Evolutionary conservation across 208 protist species (phyloP).

Genomic region (Crithidia mellificae): DNA sequence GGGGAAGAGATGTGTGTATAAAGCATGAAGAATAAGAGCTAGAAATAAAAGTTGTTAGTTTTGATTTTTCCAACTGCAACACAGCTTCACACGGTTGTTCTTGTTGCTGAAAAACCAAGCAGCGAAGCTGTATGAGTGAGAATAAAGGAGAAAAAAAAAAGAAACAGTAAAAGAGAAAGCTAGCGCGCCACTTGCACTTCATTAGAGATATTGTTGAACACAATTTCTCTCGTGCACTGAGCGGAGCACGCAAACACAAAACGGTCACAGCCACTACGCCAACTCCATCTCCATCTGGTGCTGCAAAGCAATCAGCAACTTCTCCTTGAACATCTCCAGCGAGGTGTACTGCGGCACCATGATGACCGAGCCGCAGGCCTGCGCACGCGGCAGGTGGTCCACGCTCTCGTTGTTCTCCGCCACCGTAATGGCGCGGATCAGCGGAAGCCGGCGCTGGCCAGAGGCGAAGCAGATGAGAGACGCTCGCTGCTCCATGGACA

Average conservation of each 20-base stretch:
- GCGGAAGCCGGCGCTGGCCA: conserved; percentile 81
- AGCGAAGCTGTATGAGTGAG: too few species aligned
- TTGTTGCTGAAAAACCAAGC: too few species aligned
- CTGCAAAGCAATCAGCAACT: conserved; percentile 73
- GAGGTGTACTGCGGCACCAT: conserved; percentile 82
- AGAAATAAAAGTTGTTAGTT: too few species aligned
- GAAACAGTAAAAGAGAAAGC: too few species aligned
- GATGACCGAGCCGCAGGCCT: conserved; percentile 89
- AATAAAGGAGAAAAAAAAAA: too few species aligned
- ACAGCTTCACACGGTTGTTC: too few species aligned
- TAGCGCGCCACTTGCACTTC: too few species aligned
- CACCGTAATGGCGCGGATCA: conserved; percentile 75
- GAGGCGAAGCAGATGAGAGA: conserved; percentile 88
- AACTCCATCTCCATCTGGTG: conserved; percentile 92
- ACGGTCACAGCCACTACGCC: conserved; percentile 39
- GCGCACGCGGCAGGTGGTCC: conserved; percentile 83
- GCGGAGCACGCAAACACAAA: neutral
- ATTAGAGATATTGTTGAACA: too few species aligned
- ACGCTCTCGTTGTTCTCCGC: conserved; percentile 77
- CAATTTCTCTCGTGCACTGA: too few species aligned
- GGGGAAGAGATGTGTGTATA: too few species aligned
- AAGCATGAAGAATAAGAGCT: too few species aligned
- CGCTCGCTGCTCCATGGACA: conserved; percentile 77
- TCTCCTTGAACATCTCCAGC: conserved; percentile 76
- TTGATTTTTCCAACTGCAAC: too few species aligned